Conservation (phyloP, 106 monocot species). For the Posidonia australis region DNA sequence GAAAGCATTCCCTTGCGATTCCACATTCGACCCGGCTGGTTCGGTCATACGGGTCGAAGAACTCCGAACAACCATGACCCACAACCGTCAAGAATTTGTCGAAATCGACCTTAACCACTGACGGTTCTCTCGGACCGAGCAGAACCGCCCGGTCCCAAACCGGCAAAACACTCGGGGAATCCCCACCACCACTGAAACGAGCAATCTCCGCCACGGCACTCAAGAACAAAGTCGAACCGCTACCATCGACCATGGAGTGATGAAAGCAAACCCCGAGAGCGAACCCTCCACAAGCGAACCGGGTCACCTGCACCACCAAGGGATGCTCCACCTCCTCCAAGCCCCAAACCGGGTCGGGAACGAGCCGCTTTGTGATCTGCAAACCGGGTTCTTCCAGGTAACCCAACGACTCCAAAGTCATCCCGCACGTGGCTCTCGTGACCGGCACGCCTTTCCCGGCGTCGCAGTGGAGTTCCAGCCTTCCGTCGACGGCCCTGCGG, state of each 20-base stretch:
- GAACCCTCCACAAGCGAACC: conserved; percentile 11
- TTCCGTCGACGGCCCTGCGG: not conserved
- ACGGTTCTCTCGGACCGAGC: conserved; percentile 32
- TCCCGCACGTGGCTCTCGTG: conserved; percentile 7
- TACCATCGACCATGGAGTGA: conserved; percentile 9
- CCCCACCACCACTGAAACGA: not conserved
- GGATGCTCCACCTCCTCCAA: conserved; percentile 5
- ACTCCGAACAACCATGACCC: conserved; percentile 6
- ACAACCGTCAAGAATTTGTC: conserved; percentile 14
- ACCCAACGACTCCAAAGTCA: conserved; percentile 1
- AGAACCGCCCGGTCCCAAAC: conserved; percentile 37
- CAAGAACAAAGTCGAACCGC: conserved; percentile 5
- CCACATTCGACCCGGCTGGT: not conserved
- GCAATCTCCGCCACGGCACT: conserved; percentile 7
- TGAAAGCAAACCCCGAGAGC: conserved; percentile 9
- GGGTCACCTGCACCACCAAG: conserved; percentile 13
- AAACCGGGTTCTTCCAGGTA: conserved; percentile 20
- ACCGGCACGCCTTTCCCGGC: conserved; percentile 9
- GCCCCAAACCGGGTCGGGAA: conserved; percentile 17
- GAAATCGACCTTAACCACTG: conserved; percentile 20
- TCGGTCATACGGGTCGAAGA: conserved; percentile 3
- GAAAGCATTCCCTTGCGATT: conserved; percentile 27
- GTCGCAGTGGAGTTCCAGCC: conserved; percentile 7
- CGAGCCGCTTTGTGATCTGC: conserved; percentile 18
- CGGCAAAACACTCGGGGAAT: conserved; percentile 7